Evolutionary conservation across 148 eudicot genomes (phyloP), one percentile per base, ranked within the genome.

Genomic region (Chenopodium berlandieri): DNA sequence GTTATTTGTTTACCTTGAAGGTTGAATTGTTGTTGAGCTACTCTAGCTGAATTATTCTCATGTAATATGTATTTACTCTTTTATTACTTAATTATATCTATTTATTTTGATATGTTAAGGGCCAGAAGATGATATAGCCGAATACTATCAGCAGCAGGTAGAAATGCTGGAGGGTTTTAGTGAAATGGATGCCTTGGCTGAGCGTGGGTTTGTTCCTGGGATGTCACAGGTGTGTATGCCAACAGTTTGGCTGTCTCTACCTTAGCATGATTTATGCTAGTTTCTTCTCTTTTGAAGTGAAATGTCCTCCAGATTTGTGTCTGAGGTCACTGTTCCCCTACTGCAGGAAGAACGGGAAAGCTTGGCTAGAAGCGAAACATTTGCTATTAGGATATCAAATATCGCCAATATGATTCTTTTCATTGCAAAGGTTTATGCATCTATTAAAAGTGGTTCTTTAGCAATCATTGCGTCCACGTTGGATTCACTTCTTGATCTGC

Each of bases 381-480:
- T 85, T 75, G 98, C 98, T 65, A 94, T 94, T 76, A 84, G 94
- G 79, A 84, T 91, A 77, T 94, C 97, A 82, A 94, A 92, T 84
- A 68, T 91, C 47, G 94, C 95, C 79, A 94, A 94, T 82, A 89
- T 94, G 94, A 79, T 92, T 81, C 94, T 94, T 69, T 91, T 94
- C 81, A 80, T 79, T 81, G 95, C 98, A 9, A 94, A 94, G 80
- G 95, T 92, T 75, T 91, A 92, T 81, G 98, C 98, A 75, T 94
- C 94, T 1, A 17, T 90, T 64, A 80, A 77, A 83, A 94, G 95
- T 88, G 92, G 94, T 79, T 94, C 98, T 1, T 85, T 94, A 85
- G 98, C 98, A 72, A 91, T 94, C 79, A 89, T 94, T 65, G 98
- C 98, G 8, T 92, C 98, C 70, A 92, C 98, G 32, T 80, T 94